Percentiles rank a stretch among this genome's conserved stretches.
phyloP scores from a whole-genome alignment of 495 filamentous ascomycete species.

The Tuber melanosporum region DNA sequence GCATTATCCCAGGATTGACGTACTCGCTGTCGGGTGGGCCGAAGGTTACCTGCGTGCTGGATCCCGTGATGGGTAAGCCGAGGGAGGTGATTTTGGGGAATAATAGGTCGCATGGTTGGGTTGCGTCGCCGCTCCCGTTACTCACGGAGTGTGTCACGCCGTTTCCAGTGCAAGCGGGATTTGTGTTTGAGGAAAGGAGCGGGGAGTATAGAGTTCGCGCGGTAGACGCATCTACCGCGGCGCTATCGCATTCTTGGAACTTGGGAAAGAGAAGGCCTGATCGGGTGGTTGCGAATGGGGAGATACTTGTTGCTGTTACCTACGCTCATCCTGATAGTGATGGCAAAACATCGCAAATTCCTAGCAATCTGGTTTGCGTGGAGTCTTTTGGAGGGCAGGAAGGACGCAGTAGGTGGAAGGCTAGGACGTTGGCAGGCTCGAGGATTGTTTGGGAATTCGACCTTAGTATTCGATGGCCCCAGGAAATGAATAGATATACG shows the following conservation, averaged over 20 bases:
- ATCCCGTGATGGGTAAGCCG: conserved; percentile 23
- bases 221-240: conserved; percentile 20
- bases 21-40: not conserved
- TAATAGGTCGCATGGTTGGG: conserved; percentile 25
- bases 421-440: conserved; percentile 15
- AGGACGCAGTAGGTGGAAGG: conserved; percentile 15
- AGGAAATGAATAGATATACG: conserved; percentile 32
- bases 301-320: conserved; percentile 35
- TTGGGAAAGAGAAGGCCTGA: conserved; percentile 32
- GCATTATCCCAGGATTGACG: not conserved
- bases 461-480: conserved; percentile 31
- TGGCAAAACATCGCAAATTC: conserved; percentile 19
- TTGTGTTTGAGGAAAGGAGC: conserved; percentile 27
- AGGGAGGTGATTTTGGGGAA: conserved; percentile 23
- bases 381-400: conserved; percentile 16
- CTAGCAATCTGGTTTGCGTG: conserved; percentile 32
- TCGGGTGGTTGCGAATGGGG: conserved; percentile 35
- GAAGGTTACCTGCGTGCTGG: conserved; percentile 24
- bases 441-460: conserved; percentile 40
- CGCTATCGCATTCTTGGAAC: conserved; percentile 29
- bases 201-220: conserved; percentile 28
- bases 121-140: conserved; percentile 31
- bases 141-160: conserved; percentile 32
- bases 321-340: conserved; percentile 20
- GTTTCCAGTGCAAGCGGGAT: conserved; percentile 31